Evolutionary conservation across 1,284 basidiomycete species (phyloP), one percentile per base, ranked within the genome.

Genomic region (Moesziomyces globuligerus): DNA sequence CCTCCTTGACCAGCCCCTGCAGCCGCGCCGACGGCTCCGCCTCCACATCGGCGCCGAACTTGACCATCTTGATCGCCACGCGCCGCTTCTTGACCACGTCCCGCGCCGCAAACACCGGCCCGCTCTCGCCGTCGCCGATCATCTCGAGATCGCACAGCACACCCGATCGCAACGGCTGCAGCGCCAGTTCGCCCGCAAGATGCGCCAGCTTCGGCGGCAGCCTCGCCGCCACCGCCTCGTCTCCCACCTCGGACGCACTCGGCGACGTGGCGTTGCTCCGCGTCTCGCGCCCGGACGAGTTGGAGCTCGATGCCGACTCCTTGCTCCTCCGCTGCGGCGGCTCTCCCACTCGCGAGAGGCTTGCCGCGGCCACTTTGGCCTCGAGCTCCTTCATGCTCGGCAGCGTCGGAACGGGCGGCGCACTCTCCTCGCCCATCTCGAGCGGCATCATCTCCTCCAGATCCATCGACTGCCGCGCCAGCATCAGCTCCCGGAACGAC

Each of bases 81-180:
- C 51, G 34, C n/a, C 53, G 53, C 18, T 54, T 55, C 45, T 57
- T 55, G 40, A 56, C 24, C 23, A 54, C 57, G 18, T 67, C 57
- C 20, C 45, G 55, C 4, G 72, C 72, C 2, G 72, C 51, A 39
- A 66, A 72, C 25, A 78, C 75, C 4, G 76, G 66, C 3, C 75
- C 75, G 21, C 69, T 72, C 37, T 78, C 75, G 37, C 75, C 75
- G 5, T 76, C 74, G 13, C 74, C 75, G 20, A 78, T 74, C 55
- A 76, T 68, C 37, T 71, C 48, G 39, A 77, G 45, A 36, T 68
- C 52, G 25, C 36, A 26, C 15, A 65, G 57, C 43, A 44, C 48
- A 13, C 59, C 50, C 18, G 36, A 45, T 20, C 38, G 61, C 46
- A 65, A 36, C 10, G 61, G 47, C 20, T 54, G 42, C 20, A 65